Conservation (phyloP, 768 basidiomycete species). For the Tremella fuciformis region DNA sequence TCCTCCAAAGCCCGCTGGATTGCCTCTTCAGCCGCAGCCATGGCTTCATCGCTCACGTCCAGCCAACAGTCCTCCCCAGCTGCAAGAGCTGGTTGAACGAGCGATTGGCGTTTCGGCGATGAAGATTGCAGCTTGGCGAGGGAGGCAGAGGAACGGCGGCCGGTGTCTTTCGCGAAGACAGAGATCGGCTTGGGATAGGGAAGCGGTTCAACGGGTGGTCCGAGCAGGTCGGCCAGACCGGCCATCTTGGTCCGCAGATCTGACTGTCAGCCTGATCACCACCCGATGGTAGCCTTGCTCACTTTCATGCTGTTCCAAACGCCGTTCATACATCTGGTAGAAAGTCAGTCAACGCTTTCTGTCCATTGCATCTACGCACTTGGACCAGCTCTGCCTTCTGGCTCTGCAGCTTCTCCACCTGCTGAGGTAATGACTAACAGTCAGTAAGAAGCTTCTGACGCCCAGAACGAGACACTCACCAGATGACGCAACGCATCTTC, state of each 20-base stretch:
- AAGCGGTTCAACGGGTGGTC: slow-evolving; percentile 62
- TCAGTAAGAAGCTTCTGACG: neutral
- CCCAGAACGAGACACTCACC: slow-evolving; percentile 13
- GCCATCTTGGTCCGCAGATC: slow-evolving; percentile 71
- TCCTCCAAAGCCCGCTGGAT: slow-evolving; percentile 23
- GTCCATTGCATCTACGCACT: slow-evolving; percentile 16
- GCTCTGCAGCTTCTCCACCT: slow-evolving; percentile 66
- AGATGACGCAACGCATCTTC: slow-evolving; percentile 55
- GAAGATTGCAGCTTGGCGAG: slow-evolving; percentile 11
- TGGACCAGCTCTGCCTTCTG: slow-evolving; percentile 64
- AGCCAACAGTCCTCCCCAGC: slow-evolving; percentile 21
- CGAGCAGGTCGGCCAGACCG: slow-evolving; percentile 78
- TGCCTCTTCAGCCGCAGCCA: slow-evolving; percentile 23
- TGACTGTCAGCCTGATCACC: slow-evolving; percentile 56
- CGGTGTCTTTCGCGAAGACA: slow-evolving; percentile 1
- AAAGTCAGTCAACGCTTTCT: slow-evolving; percentile 12
- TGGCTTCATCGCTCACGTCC: slow-evolving; percentile 32
- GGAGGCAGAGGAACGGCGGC: slow-evolving; percentile 13
- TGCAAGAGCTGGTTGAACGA: slow-evolving; percentile 11
- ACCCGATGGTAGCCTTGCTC: neutral
- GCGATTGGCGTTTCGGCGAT: neutral
- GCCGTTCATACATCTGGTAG: slow-evolving; percentile 38
- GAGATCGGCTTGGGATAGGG: slow-evolving; percentile 40
- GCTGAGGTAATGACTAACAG: slow-evolving; percentile 61
- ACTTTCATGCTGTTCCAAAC: slow-evolving; percentile 30